Conservation (phyloP, 2,329 filamentous ascomycete species). For the Nannizzia gypsea region DNA sequence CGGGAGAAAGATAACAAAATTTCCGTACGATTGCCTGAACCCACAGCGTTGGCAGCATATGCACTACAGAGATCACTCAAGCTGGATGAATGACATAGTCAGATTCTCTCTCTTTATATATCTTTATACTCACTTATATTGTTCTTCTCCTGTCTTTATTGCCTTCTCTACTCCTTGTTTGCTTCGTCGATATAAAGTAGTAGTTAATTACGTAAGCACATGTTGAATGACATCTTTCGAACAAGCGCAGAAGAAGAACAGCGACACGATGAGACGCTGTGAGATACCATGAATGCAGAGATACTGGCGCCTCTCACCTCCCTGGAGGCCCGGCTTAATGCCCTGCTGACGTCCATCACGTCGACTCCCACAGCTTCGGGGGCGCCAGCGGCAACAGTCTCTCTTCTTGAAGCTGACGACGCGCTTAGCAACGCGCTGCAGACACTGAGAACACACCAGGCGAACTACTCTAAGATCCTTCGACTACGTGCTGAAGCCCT, state of each 20-base stretch:
- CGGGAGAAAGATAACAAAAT: too few relatives aligned
- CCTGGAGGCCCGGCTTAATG: conserved; percentile 34
- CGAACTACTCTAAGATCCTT: conserved; percentile 34
- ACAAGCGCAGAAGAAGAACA: neutral
- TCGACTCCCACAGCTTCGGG: conserved; percentile 34
- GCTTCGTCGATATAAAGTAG: too few relatives aligned
- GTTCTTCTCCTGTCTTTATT: too few relatives aligned
- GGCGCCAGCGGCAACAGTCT: conserved; percentile 30
- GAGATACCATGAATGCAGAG: conserved; percentile 28
- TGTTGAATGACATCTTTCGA: too few relatives aligned
- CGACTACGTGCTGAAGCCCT: conserved; percentile 31
- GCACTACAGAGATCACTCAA: too few relatives aligned
- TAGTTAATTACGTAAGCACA: neutral
- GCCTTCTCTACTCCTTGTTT: too few relatives aligned
- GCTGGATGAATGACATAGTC: too few relatives aligned
- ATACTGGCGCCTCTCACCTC: conserved; percentile 29
- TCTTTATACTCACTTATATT: too few relatives aligned
- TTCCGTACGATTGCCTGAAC: too few relatives aligned
- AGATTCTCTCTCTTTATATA: too few relatives aligned
- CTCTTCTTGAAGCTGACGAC: conserved; percentile 34
- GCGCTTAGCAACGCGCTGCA: conserved; percentile 30
- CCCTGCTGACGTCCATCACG: conserved; percentile 31
- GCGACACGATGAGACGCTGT: neutral
- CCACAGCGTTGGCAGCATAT: too few relatives aligned
- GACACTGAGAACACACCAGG: conserved; percentile 34